Evolutionary conservation across 208 protist species (phyloP), one percentile per base, ranked within the genome.

Genomic region (Porcisia hertigi): DNA sequence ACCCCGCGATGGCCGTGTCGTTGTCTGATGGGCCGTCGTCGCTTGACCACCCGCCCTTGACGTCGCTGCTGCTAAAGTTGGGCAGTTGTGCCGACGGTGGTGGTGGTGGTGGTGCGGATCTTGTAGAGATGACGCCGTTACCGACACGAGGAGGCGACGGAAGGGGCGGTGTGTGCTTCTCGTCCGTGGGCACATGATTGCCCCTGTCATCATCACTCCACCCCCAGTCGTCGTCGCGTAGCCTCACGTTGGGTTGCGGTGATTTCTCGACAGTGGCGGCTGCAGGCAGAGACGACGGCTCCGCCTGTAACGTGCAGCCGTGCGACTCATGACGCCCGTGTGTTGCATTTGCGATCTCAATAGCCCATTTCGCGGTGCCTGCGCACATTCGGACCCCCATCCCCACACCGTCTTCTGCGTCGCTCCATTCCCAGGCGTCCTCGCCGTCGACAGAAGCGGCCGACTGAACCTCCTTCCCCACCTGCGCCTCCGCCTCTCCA

Each of bases 371-470:
- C 45, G 16, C 25, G n/a, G 55, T 36, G 39, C 3, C 20, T 7
- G 47, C 30, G 20, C 41, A 41, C 23, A 6, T 18, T n/a, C 23
- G 12, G 14, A 58, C 41, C 43, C 39, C 20, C 52, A 66, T 34
- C 34, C 47, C 49, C 30, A 41, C 71, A 18, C 30, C n/a, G 6
- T 76, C 54, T 2, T 77, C 75, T 69, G 76, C 36, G 25, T 72
- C 65, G 63, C 54, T 58, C 54, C 72, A 77, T 54, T 70, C 70
- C 57, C 71, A 75, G 16, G 23, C 77, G 59, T 82, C 77, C 0
- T 53, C 76, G 14, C 60, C 59, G 1, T 65, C 62, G 6, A 59
- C 47, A 4, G 71, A 11, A 34, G 70, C 54, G 7, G 43, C n/a
- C n/a, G 11, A 52, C 23, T 52, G 41, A 18, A 7, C 30, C 23